Evolutionary conservation across 2,329 filamentous ascomycete genomes (phyloP).

Genomic region (Blumeriella jaapii): DNA sequence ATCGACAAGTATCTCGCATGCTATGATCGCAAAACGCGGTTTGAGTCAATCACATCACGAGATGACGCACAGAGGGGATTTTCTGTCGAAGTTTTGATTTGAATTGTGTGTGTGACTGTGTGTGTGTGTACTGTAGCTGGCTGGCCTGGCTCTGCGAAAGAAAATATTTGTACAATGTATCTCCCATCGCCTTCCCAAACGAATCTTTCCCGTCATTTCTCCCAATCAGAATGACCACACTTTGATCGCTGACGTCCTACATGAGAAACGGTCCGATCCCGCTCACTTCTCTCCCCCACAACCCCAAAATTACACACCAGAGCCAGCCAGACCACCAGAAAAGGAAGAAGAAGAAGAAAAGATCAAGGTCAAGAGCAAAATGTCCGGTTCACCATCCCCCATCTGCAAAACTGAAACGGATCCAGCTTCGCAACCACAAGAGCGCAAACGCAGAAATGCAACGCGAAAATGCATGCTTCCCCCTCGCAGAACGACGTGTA

Average conservation of each 20-base stretch:
- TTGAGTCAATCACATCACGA: background rate
- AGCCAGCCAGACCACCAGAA: slow-evolving; percentile 24
- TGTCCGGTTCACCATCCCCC: slow-evolving; percentile 7
- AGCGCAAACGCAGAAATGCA: slow-evolving; percentile 17
- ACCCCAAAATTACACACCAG: slow-evolving; percentile 23
- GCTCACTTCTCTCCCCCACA: slow-evolving; percentile 15
- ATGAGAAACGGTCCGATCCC: slow-evolving; percentile 5
- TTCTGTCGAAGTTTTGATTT: slow-evolving; percentile 14
- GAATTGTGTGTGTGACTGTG: too few relatives aligned
- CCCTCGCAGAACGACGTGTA: background rate
- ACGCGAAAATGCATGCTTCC: slow-evolving; percentile 10
- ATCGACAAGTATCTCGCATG: too few relatives aligned
- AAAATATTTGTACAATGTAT: slow-evolving; percentile 27
- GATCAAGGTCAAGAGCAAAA: too few relatives aligned
- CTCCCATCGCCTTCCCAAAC: slow-evolving; percentile 1
- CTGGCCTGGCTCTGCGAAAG: slow-evolving; percentile 23
- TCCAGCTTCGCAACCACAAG: slow-evolving; percentile 9
- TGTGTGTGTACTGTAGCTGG: slow-evolving; percentile 22
- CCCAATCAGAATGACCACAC: too few relatives aligned
- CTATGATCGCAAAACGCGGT: too few relatives aligned
- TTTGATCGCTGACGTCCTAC: slow-evolving; percentile 20
- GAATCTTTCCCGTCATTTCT: slow-evolving; percentile 12
- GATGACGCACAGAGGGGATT: background rate
- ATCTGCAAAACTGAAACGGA: slow-evolving; percentile 6
- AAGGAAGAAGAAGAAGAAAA: slow-evolving; percentile 4